Conservation (phyloP, 1,284 basidiomycete genomes). For the Sphagnurus paluster region DNA sequence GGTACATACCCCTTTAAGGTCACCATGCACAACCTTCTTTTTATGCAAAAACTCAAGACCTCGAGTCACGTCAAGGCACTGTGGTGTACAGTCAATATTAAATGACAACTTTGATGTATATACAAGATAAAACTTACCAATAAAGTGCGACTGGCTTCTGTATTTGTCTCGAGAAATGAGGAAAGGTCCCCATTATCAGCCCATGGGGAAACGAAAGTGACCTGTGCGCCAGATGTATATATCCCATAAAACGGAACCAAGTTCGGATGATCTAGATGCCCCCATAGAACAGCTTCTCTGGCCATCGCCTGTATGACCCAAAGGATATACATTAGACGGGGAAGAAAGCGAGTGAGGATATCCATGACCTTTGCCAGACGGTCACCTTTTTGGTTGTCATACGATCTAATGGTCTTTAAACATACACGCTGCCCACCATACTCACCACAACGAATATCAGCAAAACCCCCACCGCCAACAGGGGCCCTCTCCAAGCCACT, state of each 20-base stretch:
- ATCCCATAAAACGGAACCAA: slow-evolving; percentile 3
- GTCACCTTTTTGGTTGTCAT: background rate
- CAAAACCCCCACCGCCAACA: slow-evolving; percentile 1
- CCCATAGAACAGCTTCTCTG: slow-evolving; percentile 10
- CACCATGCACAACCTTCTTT: slow-evolving; percentile 1
- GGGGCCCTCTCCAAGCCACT: background rate
- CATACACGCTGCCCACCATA: slow-evolving; percentile 6
- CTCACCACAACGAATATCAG: slow-evolving; percentile 4
- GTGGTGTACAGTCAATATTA: too few relatives aligned
- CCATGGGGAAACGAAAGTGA: background rate
- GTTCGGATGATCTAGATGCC: slow-evolving; percentile 6
- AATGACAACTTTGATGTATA: background rate
- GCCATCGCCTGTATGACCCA: slow-evolving; percentile 2
- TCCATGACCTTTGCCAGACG: slow-evolving; percentile 3
- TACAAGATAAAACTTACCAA: background rate
- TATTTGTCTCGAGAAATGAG: too few relatives aligned
- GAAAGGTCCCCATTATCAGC: background rate
- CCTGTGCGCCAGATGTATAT: background rate
- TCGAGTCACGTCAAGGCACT: background rate
- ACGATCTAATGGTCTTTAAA: slow-evolving; percentile 5
- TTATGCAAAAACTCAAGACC: background rate
- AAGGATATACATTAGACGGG: background rate
- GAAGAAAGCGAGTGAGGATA: background rate
- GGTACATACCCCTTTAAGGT: background rate
- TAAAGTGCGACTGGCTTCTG: background rate